These are phyloP conservation scores for Salvia sclarea DNA, from an alignment of 305 asterid species.

Conservation along the genomic window DNA sequence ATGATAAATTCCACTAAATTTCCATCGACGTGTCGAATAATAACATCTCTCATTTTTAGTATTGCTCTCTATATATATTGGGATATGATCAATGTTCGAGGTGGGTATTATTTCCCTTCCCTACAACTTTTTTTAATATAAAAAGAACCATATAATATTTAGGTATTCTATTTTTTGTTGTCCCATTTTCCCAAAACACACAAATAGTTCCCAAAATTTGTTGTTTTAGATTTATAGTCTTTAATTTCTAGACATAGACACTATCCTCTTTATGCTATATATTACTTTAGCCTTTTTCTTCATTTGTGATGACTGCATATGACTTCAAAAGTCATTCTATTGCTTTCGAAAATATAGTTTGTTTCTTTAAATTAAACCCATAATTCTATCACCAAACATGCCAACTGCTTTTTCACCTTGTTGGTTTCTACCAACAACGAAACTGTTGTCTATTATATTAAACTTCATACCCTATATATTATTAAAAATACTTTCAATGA, in stretches of 20 bases:
- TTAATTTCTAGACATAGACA: background rate
- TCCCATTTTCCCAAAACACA: background rate
- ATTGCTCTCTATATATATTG: too few relatives aligned
- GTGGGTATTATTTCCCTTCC: too few relatives aligned
- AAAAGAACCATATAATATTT: background rate
- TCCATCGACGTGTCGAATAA: too few relatives aligned
- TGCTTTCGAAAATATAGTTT: background rate
- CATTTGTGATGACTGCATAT: conserved; percentile 6
- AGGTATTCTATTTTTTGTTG: background rate
- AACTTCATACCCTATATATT: too few relatives aligned
- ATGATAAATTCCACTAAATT: too few relatives aligned
- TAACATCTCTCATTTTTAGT: too few relatives aligned
- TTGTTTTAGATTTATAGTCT: background rate
- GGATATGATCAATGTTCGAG: too few relatives aligned
- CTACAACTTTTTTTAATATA: background rate
- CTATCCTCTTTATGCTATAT: background rate
- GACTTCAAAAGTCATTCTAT: background rate
- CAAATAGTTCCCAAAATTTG: background rate
- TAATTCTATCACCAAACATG: conserved; percentile 1
- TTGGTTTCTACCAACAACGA: background rate
- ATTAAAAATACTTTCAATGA: background rate
- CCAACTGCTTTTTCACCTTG: conserved; percentile 6
- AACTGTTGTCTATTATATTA: conserved; percentile 5
- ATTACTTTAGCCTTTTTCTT: conserved; percentile 6
- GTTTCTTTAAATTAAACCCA: background rate